These are phyloP conservation scores for Caulochytrium protostelioides DNA, from an alignment of 371 early-diverging fungal genomes.

Conservation along the genomic window DNA sequence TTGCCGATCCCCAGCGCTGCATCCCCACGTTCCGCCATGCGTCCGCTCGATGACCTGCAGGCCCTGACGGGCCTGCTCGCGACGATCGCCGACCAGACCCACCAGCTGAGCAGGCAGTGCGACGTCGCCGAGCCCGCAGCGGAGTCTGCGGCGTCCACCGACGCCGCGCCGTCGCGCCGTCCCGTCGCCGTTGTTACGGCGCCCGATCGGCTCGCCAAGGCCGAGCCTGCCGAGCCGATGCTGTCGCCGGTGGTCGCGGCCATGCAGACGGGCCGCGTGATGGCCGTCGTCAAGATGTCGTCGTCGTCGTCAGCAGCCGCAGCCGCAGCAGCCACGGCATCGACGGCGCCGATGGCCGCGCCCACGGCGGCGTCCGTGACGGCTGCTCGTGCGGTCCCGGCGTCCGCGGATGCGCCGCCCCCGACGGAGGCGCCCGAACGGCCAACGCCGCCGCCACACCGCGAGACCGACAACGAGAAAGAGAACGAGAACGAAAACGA, in stretches of 20 bases:
- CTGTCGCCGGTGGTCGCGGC: neutral
- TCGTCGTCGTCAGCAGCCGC: neutral
- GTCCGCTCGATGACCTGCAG: too few relatives aligned
- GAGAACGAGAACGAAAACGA: slow-evolving; percentile 1
- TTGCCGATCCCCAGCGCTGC: too few relatives aligned
- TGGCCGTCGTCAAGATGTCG: neutral
- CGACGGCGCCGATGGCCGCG: neutral
- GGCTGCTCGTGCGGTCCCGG: neutral
- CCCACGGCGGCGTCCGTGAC: neutral
- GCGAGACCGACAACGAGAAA: neutral
- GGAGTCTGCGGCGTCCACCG: too few relatives aligned
- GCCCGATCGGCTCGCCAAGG: too few relatives aligned
- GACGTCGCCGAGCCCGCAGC: too few relatives aligned
- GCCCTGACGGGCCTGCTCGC: too few relatives aligned
- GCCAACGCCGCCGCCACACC: neutral
- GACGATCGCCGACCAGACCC: too few relatives aligned
- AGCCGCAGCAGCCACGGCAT: neutral
- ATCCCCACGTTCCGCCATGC: too few relatives aligned
- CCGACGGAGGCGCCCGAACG: neutral
- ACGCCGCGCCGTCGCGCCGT: too few relatives aligned
- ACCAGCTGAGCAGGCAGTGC: too few relatives aligned
- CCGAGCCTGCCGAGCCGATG: neutral
- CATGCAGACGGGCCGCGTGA: neutral
- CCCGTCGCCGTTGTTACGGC: too few relatives aligned
- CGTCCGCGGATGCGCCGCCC: neutral